Conservation (phyloP, 257 asterid genomes). For the Lycium barbarum region DNA sequence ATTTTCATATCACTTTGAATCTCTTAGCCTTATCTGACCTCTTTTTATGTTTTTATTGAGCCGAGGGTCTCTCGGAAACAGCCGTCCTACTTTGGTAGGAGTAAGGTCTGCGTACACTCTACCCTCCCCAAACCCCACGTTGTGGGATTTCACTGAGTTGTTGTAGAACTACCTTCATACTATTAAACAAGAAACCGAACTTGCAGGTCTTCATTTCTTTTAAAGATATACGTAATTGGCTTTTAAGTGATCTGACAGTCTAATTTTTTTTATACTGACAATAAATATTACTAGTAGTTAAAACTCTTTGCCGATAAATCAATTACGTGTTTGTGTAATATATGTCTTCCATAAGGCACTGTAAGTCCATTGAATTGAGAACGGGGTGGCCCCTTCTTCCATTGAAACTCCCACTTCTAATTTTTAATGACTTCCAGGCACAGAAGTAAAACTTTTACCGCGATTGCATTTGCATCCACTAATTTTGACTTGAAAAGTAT, state of each 20-base stretch:
- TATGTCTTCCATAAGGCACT: not conserved
- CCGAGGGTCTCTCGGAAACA: too few species aligned
- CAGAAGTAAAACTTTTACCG: not conserved
- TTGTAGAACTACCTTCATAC: too few species aligned
- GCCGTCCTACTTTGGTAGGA: too few species aligned
- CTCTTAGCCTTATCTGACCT: too few species aligned
- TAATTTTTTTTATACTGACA: not conserved
- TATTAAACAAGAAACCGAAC: too few species aligned
- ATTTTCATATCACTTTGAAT: too few species aligned
- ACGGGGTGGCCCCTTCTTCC: not conserved
- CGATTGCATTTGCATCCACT: not conserved
- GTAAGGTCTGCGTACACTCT: too few species aligned
- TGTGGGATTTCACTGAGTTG: too few species aligned
- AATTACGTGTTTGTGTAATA: not conserved
- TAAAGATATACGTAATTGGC: not conserved
- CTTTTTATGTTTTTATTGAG: too few species aligned
- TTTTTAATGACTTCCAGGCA: not conserved
- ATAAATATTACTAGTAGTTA: not conserved
- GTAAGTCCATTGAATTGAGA: not conserved
- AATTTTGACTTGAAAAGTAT: not conserved
- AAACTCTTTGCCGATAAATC: not conserved
- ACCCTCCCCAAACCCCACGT: too few species aligned
- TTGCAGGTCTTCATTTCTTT: not conserved
- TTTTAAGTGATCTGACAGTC: not conserved
- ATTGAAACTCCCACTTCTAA: not conserved